Evolutionary conservation across 495 filamentous ascomycete genomes (phyloP), one percentile per base, ranked within the genome.

Genomic region (Recurvomyces mirabilis): DNA sequence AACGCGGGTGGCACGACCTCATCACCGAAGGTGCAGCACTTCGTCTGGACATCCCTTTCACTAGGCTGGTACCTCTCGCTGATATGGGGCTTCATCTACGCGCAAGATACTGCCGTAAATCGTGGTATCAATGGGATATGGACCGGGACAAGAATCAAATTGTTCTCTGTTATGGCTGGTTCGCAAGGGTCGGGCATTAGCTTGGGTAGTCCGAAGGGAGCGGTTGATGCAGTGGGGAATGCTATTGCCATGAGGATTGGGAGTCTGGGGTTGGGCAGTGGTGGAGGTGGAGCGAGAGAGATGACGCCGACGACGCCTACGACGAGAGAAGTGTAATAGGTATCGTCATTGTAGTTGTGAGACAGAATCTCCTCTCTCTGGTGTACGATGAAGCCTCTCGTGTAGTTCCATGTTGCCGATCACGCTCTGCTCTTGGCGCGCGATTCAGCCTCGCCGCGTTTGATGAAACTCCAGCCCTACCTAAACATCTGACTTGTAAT

Each of bases 11-110:
- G n/a, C n/a, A n/a, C n/a, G n/a, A n/a, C n/a, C n/a, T n/a, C n/a
- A n/a, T n/a, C n/a, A n/a, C n/a, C n/a, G n/a, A n/a, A n/a, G n/a
- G 79, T 87, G 1, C 91, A 95, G 55, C 80, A 84, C 39, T 98
- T 98, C 61, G 85, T 93, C 64, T 98, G 91, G 91, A 89, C 88
- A 1, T 79, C 86, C 0, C 68, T 94, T 10, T 82, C 84, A 0
- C 72, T 98, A 28, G 91, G 93, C 36, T 98, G 91, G 91, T 98
- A 98, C 55, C 86, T 95, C 59, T 87, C 81, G 0, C 63, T 96
- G 15, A 74, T 98, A 5, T 98, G 91, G 91, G 78, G 85, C n/a
- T 87, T 94, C 63, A 78, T 94, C 51, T 98, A 95, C 64, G 74
- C 79, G 22, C 78, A 76, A 49, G 91, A 98, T 63, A 84, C 94